Percentiles rank a stretch among this genome's conserved stretches.
These are phyloP conservation scores for Collybia nuda DNA, from an alignment of 768 basidiomycete species.

Conservation along the genomic window DNA sequence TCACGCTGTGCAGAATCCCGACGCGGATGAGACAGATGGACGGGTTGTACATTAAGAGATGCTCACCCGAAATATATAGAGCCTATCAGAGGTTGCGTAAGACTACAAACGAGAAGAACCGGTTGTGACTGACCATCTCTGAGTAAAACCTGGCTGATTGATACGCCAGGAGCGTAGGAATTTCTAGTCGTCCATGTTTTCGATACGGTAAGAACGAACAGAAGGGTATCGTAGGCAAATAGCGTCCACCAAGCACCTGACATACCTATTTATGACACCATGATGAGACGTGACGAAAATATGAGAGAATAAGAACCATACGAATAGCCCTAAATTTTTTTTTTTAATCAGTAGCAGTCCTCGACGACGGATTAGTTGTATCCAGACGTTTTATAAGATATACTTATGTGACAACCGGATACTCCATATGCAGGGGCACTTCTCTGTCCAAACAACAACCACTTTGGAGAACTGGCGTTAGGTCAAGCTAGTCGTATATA, in stretches of 20 bases:
- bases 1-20: slow-evolving; percentile 35
- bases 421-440: slow-evolving; percentile 5
- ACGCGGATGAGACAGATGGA: too few relatives aligned
- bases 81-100: background rate
- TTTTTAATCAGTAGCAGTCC: background rate
- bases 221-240: background rate
- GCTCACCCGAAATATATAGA: slow-evolving; percentile 1
- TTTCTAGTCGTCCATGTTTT: background rate
- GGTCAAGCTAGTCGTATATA: too few relatives aligned
- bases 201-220: background rate
- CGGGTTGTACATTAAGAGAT: background rate
- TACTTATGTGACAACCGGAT: slow-evolving; percentile 17
- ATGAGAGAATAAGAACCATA: background rate
- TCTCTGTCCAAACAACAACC: background rate
- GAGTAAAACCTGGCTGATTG: background rate
- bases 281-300: too few relatives aligned
- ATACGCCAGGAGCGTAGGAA: background rate
- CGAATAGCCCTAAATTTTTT: background rate
- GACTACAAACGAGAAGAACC: too few relatives aligned
- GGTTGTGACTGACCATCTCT: background rate
- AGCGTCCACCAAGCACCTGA: background rate
- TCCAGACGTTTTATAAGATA: slow-evolving; percentile 2
- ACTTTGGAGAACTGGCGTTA: background rate
- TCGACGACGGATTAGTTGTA: background rate
- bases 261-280: background rate